Evolutionary conservation across 352 stramenopile genomes (phyloP).

Genomic region (Pythium sukuiense): DNA sequence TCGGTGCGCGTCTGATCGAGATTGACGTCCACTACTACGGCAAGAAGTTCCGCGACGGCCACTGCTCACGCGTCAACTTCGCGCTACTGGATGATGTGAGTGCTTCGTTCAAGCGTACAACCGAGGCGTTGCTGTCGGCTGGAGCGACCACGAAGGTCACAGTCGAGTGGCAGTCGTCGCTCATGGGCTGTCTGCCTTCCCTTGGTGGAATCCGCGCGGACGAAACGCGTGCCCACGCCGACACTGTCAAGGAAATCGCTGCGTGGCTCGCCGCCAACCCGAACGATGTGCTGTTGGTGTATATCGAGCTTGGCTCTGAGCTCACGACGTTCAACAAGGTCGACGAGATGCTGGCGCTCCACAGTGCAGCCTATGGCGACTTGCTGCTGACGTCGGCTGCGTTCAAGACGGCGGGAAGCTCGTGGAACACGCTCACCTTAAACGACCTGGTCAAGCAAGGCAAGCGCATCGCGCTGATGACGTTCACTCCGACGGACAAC

Average conservation of each 20-base stretch:
- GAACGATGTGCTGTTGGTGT: conserved; percentile 52
- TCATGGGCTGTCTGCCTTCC: conserved; percentile 77
- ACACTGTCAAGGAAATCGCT: conserved; percentile 57
- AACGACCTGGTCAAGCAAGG: conserved; percentile 42
- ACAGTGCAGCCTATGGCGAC: conserved; percentile 48
- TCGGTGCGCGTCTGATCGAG: conserved; percentile 79
- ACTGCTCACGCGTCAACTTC: conserved; percentile 66
- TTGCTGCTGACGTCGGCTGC: conserved; percentile 51
- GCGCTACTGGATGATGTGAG: conserved; percentile 58
- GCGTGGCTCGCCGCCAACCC: conserved; percentile 54
- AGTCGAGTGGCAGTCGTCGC: conserved; percentile 56
- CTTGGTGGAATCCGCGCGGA: conserved; percentile 77
- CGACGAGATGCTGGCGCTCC: conserved; percentile 48
- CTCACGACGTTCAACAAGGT: conserved; percentile 41
- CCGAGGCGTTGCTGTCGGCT: conserved; percentile 35
- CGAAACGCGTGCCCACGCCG: conserved; percentile 48
- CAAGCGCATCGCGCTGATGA: conserved; percentile 56
- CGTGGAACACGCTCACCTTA: conserved; percentile 54
- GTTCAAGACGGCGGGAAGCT: conserved; percentile 33
- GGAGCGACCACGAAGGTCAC: conserved; percentile 29
- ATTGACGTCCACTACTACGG: conserved; percentile 83
- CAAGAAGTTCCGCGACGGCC: conserved; percentile 59
- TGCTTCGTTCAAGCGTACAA: conserved; percentile 33
- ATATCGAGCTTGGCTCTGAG: conserved; percentile 57
- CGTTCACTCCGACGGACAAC: conserved; percentile 46